Percentiles rank a stretch among this genome's conserved stretches.
Conservation (phyloP, 441 rosid genomes). For the California macrophylla region DNA sequence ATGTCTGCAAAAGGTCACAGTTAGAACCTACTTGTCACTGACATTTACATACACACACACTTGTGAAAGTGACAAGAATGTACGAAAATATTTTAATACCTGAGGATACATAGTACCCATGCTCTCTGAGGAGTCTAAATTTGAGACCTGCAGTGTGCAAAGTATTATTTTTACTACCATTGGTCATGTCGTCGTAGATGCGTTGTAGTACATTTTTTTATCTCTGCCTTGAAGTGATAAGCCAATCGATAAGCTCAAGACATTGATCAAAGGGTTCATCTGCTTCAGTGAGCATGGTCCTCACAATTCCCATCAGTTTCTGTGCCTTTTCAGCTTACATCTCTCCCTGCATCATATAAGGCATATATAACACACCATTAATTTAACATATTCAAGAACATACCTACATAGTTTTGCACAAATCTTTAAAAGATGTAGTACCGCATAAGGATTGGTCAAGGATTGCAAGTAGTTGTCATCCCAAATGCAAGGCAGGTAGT, state of each 20-base stretch:
- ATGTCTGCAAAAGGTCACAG: conserved; percentile 22
- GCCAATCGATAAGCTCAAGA: conserved; percentile 20
- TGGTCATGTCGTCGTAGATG: background rate
- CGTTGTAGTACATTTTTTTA: background rate
- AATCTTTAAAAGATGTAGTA: background rate
- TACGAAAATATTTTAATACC: conserved; percentile 5
- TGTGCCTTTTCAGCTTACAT: background rate
- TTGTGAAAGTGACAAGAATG: too few relatives aligned
- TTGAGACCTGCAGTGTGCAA: conserved; percentile 9
- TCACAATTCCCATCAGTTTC: conserved; percentile 17
- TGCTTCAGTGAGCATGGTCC: background rate
- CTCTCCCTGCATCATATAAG: conserved; percentile 10
- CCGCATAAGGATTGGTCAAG: conserved; percentile 8
- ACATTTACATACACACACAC: too few relatives aligned
- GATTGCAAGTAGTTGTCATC: conserved; percentile 17
- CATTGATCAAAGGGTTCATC: background rate
- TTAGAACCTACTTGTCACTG: too few relatives aligned
- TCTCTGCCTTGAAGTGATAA: conserved; percentile 17
- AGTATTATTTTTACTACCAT: too few relatives aligned
- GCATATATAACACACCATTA: too few relatives aligned
- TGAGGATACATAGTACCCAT: conserved; percentile 16
- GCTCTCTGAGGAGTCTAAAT: too few relatives aligned
- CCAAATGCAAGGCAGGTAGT: conserved; percentile 18
- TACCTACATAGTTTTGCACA: too few relatives aligned
- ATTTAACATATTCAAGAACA: too few relatives aligned